phyloP scores from a whole-genome alignment of 2,329 filamentous ascomycete species.

The Chrysoporthe puriensis region DNA sequence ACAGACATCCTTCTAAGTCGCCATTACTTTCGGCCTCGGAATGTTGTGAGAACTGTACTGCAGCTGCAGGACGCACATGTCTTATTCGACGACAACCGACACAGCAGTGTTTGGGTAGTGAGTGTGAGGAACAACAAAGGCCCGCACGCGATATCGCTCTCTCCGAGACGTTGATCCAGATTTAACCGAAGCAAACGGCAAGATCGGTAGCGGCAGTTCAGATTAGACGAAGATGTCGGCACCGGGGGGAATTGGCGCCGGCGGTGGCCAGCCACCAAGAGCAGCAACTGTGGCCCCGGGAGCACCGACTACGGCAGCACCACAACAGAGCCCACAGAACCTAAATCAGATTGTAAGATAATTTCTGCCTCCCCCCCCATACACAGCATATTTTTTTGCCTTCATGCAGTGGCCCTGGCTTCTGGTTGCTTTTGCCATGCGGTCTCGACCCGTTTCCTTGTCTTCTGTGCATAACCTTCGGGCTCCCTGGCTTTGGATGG shows the following conservation, averaged over 20 bases:
- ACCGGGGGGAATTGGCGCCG: slow-evolving; percentile 12
- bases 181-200: too few relatives aligned
- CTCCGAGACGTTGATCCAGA: too few relatives aligned
- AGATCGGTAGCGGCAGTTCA: neutral
- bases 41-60: slow-evolving; percentile 5
- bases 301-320: slow-evolving; percentile 49
- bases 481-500: neutral
- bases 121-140: neutral
- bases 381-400: neutral
- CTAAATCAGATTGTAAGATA: slow-evolving; percentile 90
- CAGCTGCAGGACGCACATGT: neutral
- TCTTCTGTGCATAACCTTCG: neutral
- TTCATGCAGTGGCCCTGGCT: neutral
- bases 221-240: slow-evolving; percentile 19
- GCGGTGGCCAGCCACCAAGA: slow-evolving; percentile 19
- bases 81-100: neutral
- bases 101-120: neutral
- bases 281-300: slow-evolving; percentile 12
- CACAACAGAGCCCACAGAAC: slow-evolving; percentile 90
- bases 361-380: slow-evolving; percentile 30
- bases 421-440: neutral
- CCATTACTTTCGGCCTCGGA: neutral
- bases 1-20: neutral
- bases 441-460: neutral
- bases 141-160: neutral